phyloP scores from a whole-genome alignment of 345 rosid species.

The Acer campestre region DNA sequence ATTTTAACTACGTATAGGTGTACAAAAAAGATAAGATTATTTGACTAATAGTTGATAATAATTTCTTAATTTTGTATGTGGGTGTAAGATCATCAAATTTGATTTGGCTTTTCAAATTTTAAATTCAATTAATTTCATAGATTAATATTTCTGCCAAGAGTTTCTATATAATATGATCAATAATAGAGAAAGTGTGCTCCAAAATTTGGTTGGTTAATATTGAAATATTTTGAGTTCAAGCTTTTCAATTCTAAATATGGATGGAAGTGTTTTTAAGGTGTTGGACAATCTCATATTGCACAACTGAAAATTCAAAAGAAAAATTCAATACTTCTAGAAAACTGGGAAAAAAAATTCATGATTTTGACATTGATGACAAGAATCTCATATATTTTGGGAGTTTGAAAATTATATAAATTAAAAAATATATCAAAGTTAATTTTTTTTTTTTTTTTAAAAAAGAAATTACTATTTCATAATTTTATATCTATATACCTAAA shows the following conservation, averaged over 20 bases:
- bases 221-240: background rate
- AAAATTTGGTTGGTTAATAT: too few species aligned
- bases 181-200: too few species aligned
- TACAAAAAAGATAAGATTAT: background rate
- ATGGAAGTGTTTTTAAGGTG: background rate
- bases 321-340: too few species aligned
- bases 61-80: background rate
- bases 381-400: background rate
- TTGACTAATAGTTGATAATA: background rate
- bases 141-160: background rate
- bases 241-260: background rate
- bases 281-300: background rate
- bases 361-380: background rate
- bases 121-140: background rate
- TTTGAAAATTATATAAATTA: too few species aligned
- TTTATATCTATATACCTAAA: too few species aligned
- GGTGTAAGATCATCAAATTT: background rate
- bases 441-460: too few species aligned
- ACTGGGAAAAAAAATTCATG: too few species aligned
- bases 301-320: too few species aligned
- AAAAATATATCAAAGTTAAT: too few species aligned
- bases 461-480: too few species aligned
- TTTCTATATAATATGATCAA: too few species aligned
- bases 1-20: too few species aligned
- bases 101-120: background rate